Evolutionary conservation across 345 rosid species (phyloP), one percentile per base, ranked within the genome.

Genomic region (Gossypium mustelinum): DNA sequence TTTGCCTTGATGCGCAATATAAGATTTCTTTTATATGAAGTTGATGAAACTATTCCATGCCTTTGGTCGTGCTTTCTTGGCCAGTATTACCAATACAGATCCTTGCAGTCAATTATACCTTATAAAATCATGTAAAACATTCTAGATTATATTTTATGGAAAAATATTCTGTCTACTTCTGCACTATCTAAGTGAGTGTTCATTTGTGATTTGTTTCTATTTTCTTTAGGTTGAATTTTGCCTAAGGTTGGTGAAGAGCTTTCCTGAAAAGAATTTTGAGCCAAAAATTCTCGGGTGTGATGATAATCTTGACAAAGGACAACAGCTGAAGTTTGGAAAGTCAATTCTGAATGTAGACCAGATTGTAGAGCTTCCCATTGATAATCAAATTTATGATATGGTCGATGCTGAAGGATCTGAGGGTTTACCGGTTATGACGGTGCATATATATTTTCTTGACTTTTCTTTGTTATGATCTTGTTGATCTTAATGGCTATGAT

Each of bases 351-450:
- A 76, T 74, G 84, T 81, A 68, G 97, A 92, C 55, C 97, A 92
- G 78, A 83, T 91, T 27, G 83, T 84, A 52, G 98, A 94, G 82
- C 97, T 94, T 80, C 84, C 93, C 16, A 79, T 92, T 74, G 97
- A 91, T 69, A 88, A 85, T 83, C 97, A 93, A 85, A 86, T 91
- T 80, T 87, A 89, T 85, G 96, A 94, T 81, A 85, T 91, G 86
- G 88, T 94, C 72, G 89, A 86, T 84, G 92, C 91, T 58, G 90
- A 82, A 82, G 94, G 92, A 79, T 84, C 89, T 70, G 83, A 83
- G 41, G 98, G 98, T 48, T 81, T 88, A 80, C 79, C 87, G 71
- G 72, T 82, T 73, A 87, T 86, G 87, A 94, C 90, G 97, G 98
- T 94, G 60, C 61, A 63, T 55, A 71, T 64, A 76, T 74, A 22